Base-by-base conservation (phyloP, 768 basidiomycete species). In the Collybiopsis luxurians region DNA sequence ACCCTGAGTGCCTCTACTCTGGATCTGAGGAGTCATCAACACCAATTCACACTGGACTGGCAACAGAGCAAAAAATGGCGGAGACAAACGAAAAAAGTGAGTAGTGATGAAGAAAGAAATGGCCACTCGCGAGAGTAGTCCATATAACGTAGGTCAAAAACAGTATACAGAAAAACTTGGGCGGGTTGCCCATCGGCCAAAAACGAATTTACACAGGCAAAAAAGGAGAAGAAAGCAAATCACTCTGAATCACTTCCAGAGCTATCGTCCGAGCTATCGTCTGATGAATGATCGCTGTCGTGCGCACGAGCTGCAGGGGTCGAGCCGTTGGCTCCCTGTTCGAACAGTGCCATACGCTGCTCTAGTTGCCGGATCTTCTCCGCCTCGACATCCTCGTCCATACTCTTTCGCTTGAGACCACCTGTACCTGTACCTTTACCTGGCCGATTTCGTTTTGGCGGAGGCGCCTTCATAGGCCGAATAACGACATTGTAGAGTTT, bases 401-500 rank as follows among this genome's bases (percentile, higher is more conserved):
- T 95, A 67, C 89, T 92, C 80, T 95, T 94, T 57, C 94, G 86
- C 71, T 95, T 93, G 46, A 93, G 75, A 9, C 95, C 93, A 42
- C 93, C 95, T 3, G 92, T 95, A 0, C 90, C 90, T 0, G 87
- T 88, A 30, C 90, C 90, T 67, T 92, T 91, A 59, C 87, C 86
- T 21, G 76, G 69, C 40, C 85, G 78, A 63, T 73, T 84, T 47
- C 89, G 84, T 59, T 85, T 84, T 19, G 81, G 82, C 40, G 85
- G 79, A 9, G 86, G 80, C 43, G 86, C 83, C 28, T 85, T 84
- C 58, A 86, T 69, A 0, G 92, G 92, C 10, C 90, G 86, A 56
- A 96, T 79, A 62, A 98, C 96, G 67, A 92, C 94, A 73, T 96
- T 95, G 78, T 98, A 99, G 27, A 99, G 81, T 73, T 93, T 92